These are phyloP conservation scores for Hypoxylon sp. DNA, from an alignment of 2,329 filamentous ascomycete genomes.

Conservation along the genomic window DNA sequence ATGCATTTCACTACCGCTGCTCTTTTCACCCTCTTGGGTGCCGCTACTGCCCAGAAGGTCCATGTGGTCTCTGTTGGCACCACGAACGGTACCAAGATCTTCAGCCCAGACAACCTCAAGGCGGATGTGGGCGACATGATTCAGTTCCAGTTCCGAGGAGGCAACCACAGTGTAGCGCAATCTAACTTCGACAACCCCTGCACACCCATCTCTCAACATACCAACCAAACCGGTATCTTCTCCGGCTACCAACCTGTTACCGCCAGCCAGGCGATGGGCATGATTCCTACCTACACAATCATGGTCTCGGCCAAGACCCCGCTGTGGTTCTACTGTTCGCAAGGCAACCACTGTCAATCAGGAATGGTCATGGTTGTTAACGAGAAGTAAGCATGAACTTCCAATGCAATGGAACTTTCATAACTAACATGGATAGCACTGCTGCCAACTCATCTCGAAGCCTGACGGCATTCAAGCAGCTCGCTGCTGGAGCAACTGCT, in stretches of 20 bases:
- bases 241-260: conserved; percentile 76
- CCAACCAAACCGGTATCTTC: conserved; percentile 73
- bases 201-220: conserved; percentile 69
- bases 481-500: conserved; percentile 55
- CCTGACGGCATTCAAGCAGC: conserved; percentile 64
- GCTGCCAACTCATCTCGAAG: conserved; percentile 67
- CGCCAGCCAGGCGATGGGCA: conserved; percentile 63
- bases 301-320: conserved; percentile 78
- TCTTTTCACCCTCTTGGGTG: conserved; percentile 64
- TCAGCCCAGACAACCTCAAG: conserved; percentile 75
- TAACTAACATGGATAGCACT: conserved; percentile 56
- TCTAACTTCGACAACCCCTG: conserved; percentile 82
- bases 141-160: conserved; percentile 76
- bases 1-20: conserved; percentile 68
- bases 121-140: conserved; percentile 75
- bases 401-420: neutral
- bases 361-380: conserved; percentile 86
- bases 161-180: conserved; percentile 86
- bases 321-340: conserved; percentile 85
- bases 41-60: conserved; percentile 60
- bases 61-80: conserved; percentile 77
- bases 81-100: conserved; percentile 70
- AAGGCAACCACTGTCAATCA: conserved; percentile 79
- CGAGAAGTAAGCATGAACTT: conserved; percentile 69
- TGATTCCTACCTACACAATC: conserved; percentile 79